phyloP scores from a whole-genome alignment of 257 asterid species.

The Nicotiana noctiflora region DNA sequence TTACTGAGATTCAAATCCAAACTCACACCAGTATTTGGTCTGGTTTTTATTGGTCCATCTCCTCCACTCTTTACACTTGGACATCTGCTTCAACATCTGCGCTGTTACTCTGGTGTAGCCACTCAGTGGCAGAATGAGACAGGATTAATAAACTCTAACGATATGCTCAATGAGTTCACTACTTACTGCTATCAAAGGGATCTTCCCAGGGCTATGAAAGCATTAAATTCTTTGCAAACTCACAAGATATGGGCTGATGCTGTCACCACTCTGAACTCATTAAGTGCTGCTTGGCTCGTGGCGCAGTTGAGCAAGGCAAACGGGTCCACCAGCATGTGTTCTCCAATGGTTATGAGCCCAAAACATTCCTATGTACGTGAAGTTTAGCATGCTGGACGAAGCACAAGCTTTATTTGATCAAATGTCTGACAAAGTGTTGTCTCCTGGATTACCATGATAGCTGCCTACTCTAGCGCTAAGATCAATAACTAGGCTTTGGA shows the following conservation, averaged over 20 bases:
- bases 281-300: slow-evolving; percentile 63
- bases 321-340: slow-evolving; percentile 57
- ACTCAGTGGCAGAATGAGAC: slow-evolving; percentile 15
- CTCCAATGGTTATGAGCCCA: slow-evolving; percentile 68
- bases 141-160: slow-evolving; percentile 12
- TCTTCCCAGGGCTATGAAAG: slow-evolving; percentile 58
- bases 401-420: slow-evolving; percentile 60
- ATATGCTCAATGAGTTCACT: slow-evolving; percentile 37
- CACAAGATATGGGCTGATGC: slow-evolving; percentile 56
- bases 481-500: slow-evolving; percentile 45
- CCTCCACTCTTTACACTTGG: slow-evolving; percentile 9
- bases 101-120: slow-evolving; percentile 24
- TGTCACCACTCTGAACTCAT: slow-evolving; percentile 63
- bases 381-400: slow-evolving; percentile 54
- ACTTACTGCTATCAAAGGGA: slow-evolving; percentile 49
- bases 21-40: not conserved
- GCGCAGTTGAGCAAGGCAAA: slow-evolving; percentile 55
- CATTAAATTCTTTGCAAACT: slow-evolving; percentile 56
- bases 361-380: slow-evolving; percentile 86
- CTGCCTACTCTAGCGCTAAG: slow-evolving; percentile 46
- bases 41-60: slow-evolving; percentile 2
- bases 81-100: slow-evolving; percentile 11
- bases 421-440: slow-evolving; percentile 61
- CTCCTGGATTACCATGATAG: slow-evolving; percentile 78
- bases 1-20: slow-evolving; percentile 25